A percentile compares a stretch with the other conserved stretches of the same genome.
Evolutionary conservation across 352 stramenopile species (phyloP).

Genomic region (Globisporangium solare): DNA sequence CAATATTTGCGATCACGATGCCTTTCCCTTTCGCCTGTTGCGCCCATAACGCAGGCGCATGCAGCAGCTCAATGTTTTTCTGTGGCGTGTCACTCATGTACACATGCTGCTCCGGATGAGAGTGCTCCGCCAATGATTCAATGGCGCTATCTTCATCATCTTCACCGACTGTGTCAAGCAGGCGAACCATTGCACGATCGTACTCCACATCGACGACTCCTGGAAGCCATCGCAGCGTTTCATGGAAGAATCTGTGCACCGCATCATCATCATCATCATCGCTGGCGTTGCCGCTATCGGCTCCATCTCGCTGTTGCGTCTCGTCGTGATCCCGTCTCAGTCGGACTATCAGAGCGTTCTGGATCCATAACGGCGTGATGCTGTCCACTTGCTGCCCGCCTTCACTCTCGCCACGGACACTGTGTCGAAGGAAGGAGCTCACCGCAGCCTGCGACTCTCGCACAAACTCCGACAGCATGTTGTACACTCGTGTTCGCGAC

Average conservation of each 20-base stretch:
- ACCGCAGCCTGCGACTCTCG: constrained; percentile 20
- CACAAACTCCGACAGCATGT: constrained; percentile 10
- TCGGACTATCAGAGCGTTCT: constrained; percentile 51
- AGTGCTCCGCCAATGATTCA: too few relatives aligned
- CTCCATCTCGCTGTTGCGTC: too few relatives aligned
- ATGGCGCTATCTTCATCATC: neutral
- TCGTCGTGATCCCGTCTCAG: constrained; percentile 4
- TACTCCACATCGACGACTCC: constrained; percentile 39
- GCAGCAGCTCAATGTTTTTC: constrained; percentile 43
- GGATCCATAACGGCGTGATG: constrained; percentile 44
- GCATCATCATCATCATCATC: neutral
- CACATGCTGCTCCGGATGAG: neutral
- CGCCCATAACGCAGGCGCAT: constrained; percentile 47
- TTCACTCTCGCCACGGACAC: constrained; percentile 1
- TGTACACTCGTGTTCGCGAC: constrained; percentile 8
- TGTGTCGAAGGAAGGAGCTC: constrained; percentile 20
- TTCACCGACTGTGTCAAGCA: constrained; percentile 15
- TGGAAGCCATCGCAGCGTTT: constrained; percentile 28
- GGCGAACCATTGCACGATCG: constrained; percentile 22
- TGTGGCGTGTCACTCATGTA: constrained; percentile 15
- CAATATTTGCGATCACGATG: constrained; percentile 63
- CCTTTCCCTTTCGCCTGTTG: constrained; percentile 27
- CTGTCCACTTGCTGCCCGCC: constrained; percentile 1
- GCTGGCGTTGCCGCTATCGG: too few relatives aligned
- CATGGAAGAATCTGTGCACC: constrained; percentile 18